Conservation (phyloP, 495 filamentous ascomycete species). For the Penicillium lagena region DNA sequence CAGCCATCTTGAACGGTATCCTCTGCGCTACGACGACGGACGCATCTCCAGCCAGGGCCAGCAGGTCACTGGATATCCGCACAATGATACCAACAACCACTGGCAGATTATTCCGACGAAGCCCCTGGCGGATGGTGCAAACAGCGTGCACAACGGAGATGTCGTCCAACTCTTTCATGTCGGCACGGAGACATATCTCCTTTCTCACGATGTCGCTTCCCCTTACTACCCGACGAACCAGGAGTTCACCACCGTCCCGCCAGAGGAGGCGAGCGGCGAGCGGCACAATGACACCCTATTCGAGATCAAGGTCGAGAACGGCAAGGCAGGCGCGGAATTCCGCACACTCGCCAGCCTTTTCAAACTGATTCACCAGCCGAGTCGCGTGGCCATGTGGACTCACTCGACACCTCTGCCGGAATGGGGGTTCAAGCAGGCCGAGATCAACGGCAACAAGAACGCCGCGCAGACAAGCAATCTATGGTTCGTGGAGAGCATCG, state of each 20-base stretch:
- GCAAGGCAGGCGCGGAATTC: conserved; percentile 77
- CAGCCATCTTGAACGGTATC: conserved; percentile 85
- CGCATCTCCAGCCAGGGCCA: conserved; percentile 96
- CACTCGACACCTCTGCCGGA: conserved; percentile 89
- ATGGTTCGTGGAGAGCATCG: conserved; percentile 89
- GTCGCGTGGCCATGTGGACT: conserved; percentile 98
- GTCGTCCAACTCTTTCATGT: conserved; percentile 82
- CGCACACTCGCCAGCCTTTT: conserved; percentile 85
- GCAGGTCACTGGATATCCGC: conserved; percentile 96
- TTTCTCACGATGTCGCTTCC: conserved; percentile 98
- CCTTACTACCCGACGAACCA: conserved; percentile 97
- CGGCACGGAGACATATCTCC: conserved; percentile 76
- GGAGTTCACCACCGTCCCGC: conserved; percentile 82
- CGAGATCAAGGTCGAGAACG: conserved; percentile 83
- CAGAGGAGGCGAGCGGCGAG: conserved; percentile 67
- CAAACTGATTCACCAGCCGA: conserved; percentile 89
- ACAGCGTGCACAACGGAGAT: conserved; percentile 76
- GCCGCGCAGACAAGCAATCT: conserved; percentile 81
- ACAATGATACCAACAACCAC: conserved; percentile 97
- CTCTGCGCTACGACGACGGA: conserved; percentile 92
- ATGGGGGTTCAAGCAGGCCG: conserved; percentile 94
- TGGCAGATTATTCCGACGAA: conserved; percentile 83
- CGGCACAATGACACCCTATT: conserved; percentile 89
- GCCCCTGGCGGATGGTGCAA: conserved; percentile 45
- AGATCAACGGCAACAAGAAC: conserved; percentile 99